Evolutionary conservation across 495 filamentous ascomycete genomes (phyloP).

Genomic region (Pyronema omphalodes): DNA sequence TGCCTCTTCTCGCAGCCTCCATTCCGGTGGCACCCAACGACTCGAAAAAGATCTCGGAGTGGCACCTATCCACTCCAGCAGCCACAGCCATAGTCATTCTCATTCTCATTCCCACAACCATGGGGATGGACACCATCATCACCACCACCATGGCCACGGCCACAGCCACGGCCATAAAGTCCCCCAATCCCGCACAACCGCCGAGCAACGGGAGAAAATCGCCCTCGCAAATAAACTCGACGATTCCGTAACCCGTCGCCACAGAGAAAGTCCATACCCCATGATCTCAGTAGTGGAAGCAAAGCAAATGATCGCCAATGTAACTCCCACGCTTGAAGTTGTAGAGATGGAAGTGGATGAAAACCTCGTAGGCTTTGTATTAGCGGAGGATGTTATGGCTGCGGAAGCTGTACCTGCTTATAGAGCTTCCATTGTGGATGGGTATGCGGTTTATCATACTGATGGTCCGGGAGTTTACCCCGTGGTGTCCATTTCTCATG

Average conservation of each 20-base stretch:
- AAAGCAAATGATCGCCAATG: constrained; percentile 44
- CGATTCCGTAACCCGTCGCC: constrained; percentile 55
- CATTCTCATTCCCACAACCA: constrained; percentile 21
- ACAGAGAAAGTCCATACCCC: constrained; percentile 76
- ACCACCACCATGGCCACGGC: constrained; percentile 37
- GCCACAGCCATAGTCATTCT: constrained; percentile 8
- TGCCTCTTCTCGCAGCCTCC: constrained; percentile 58
- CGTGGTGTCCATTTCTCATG: constrained; percentile 73
- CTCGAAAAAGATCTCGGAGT: constrained; percentile 73
- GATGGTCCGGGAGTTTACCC: constrained; percentile 52
- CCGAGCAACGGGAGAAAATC: constrained; percentile 33
- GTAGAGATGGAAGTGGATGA: constrained; percentile 40
- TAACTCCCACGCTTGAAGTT: constrained; percentile 41
- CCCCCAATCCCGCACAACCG: constrained; percentile 51
- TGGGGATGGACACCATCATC: constrained; percentile 35
- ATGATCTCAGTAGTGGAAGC: constrained; percentile 79
- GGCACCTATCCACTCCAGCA: no score
- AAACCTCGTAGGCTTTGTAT: constrained; percentile 49
- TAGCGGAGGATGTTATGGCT: constrained; percentile 69
- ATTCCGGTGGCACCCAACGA: constrained; percentile 62
- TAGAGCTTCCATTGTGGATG: constrained; percentile 89
- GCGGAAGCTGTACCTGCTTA: constrained; percentile 76
- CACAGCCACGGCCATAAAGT: constrained; percentile 39
- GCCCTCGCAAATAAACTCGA: constrained; percentile 56
- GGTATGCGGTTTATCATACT: constrained; percentile 61